These are phyloP conservation scores for Madurella mycetomatis DNA, from an alignment of 2,329 filamentous ascomycete genomes.

Conservation along the genomic window DNA sequence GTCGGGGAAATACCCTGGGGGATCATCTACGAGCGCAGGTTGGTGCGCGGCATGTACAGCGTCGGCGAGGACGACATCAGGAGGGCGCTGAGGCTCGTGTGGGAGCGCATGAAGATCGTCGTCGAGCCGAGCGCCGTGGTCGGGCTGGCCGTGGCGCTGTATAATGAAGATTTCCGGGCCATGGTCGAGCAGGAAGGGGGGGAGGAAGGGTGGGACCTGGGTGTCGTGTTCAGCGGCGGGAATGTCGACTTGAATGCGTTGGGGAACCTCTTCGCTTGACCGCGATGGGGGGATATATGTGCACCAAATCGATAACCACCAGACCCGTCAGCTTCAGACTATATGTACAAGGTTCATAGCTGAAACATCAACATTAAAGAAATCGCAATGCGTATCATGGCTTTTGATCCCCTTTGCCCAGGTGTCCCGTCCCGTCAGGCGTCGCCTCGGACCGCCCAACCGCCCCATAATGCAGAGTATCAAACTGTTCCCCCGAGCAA, in stretches of 20 bases:
- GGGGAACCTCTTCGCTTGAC: conserved; percentile 43
- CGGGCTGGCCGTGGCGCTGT: conserved; percentile 76
- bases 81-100: conserved; percentile 67
- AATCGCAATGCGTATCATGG: conserved; percentile 18
- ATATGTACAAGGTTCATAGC: conserved; percentile 22
- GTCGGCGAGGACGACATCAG: conserved; percentile 81
- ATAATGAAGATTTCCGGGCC: conserved; percentile 74
- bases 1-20: conserved; percentile 72
- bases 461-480: conserved; percentile 19
- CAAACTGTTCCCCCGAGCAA: conserved; percentile 19
- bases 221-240: conserved; percentile 56
- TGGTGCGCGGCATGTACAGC: conserved; percentile 65
- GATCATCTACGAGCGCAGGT: conserved; percentile 66
- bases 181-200: conserved; percentile 68
- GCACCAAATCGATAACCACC: conserved; percentile 6
- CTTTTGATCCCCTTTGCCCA: conserved; percentile 20
- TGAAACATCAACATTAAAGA: conserved; percentile 16
- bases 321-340: conserved; percentile 13
- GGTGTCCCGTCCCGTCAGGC: conserved; percentile 21
- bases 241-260: conserved; percentile 55
- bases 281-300: background rate
- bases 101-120: conserved; percentile 86
- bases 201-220: conserved; percentile 67
- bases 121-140: conserved; percentile 87
- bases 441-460: conserved; percentile 5